phyloP scores from a whole-genome alignment of 306 rosid genomes.

The Ammopiptanthus mongolicus region DNA sequence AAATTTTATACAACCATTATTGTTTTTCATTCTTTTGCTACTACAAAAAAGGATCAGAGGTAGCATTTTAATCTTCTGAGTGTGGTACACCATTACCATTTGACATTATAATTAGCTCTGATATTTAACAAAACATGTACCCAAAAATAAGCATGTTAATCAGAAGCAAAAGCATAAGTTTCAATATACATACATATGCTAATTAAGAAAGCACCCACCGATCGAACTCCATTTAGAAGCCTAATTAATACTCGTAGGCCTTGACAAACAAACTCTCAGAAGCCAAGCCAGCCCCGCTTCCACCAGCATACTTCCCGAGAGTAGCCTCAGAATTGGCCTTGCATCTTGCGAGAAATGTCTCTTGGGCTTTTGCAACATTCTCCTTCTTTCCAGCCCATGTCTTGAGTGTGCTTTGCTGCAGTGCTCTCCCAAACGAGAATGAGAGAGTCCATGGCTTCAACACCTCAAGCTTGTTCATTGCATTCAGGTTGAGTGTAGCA shows the following conservation, averaged over 20 bases:
- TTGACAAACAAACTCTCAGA: conserved; percentile 66
- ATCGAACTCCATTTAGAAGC: not conserved
- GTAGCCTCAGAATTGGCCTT: conserved; percentile 82
- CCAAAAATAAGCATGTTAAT: conserved; percentile 29
- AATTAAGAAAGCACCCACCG: not conserved
- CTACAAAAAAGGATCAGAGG: not conserved
- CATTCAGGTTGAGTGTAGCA: conserved; percentile 75
- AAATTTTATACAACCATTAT: not conserved
- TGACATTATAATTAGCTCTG: conserved; percentile 17
- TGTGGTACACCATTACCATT: not conserved
- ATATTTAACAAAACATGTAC: conserved; percentile 19
- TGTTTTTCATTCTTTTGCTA: not conserved
- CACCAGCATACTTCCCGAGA: conserved; percentile 65
- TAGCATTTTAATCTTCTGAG: not conserved
- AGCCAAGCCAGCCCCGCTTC: conserved; percentile 43
- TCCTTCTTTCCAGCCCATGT: conserved; percentile 84
- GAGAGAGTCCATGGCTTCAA: conserved; percentile 91
- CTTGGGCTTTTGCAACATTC: conserved; percentile 73
- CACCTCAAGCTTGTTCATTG: conserved; percentile 64
- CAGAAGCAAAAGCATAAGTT: conserved; percentile 22
- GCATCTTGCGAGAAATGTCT: conserved; percentile 61
- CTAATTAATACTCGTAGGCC: conserved; percentile 76
- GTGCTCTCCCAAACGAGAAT: conserved; percentile 90
- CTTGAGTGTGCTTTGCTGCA: conserved; percentile 90
- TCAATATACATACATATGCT: conserved; percentile 26